phyloP scores from a whole-genome alignment of 257 asterid genomes.

The Lycium barbarum region DNA sequence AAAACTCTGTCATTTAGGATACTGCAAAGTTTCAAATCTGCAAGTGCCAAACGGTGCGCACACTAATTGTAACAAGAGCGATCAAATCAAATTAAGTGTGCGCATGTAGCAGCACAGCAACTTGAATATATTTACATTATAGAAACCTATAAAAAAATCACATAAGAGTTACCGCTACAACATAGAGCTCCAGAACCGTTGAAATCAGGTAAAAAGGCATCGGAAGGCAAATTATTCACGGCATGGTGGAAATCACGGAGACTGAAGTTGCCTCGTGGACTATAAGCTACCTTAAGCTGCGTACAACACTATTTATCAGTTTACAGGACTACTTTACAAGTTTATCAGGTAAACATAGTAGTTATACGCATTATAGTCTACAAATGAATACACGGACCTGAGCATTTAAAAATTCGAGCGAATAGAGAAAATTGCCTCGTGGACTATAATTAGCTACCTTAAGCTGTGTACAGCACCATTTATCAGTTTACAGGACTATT shows the following conservation, averaged over 20 bases:
- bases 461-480: slow-evolving; percentile 57
- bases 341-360: slow-evolving; percentile 22
- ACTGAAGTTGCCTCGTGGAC: slow-evolving; percentile 79
- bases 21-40: slow-evolving; percentile 73
- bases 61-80: slow-evolving; percentile 24
- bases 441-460: slow-evolving; percentile 91
- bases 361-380: not conserved
- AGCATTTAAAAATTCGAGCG: too few relatives aligned
- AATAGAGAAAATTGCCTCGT: too few relatives aligned
- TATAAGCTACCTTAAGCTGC: slow-evolving; percentile 90
- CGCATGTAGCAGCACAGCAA: not conserved
- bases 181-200: slow-evolving; percentile 48
- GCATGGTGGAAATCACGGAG: slow-evolving; percentile 92
- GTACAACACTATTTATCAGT: slow-evolving; percentile 38
- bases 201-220: slow-evolving; percentile 67
- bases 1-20: slow-evolving; percentile 59
- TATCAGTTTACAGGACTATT: slow-evolving; percentile 30
- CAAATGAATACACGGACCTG: too few relatives aligned
- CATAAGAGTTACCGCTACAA: slow-evolving; percentile 45
- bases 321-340: not conserved
- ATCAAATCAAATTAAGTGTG: slow-evolving; percentile 25
- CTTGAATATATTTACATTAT: not conserved
- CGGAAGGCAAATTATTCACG: slow-evolving; percentile 73
- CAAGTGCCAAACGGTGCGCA: slow-evolving; percentile 36
- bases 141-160: not conserved